Conservation (phyloP, 2,329 filamentous ascomycete species). For the Tolypocladium tropicale region DNA sequence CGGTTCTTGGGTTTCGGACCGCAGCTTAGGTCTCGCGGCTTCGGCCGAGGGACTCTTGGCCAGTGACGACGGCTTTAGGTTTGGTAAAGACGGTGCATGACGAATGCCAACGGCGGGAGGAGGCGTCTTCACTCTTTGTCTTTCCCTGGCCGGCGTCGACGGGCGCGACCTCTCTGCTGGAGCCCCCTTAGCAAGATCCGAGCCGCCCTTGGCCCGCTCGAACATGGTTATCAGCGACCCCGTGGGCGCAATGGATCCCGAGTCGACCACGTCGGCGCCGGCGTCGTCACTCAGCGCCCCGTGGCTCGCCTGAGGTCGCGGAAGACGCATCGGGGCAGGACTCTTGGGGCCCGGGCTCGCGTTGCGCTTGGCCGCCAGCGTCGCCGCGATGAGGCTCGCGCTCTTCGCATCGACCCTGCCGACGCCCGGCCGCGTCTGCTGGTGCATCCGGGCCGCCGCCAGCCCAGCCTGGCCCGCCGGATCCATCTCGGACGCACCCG, state of each 20-base stretch:
- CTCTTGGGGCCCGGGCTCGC: constrained; percentile 26
- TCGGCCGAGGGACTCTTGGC: background rate
- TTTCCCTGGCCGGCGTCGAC: no score
- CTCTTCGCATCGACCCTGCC: constrained; percentile 31
- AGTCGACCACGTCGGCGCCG: constrained; percentile 28
- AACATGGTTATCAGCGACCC: constrained; percentile 59
- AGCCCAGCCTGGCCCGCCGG: background rate
- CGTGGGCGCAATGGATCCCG: constrained; percentile 49
- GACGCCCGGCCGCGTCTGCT: constrained; percentile 10
- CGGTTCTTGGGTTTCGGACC: constrained; percentile 11
- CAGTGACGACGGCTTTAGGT: background rate
- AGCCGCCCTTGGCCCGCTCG: constrained; percentile 36
- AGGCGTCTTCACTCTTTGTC: no score
- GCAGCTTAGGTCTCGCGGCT: constrained; percentile 15
- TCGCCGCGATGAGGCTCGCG: constrained; percentile 46
- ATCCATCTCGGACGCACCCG: background rate
- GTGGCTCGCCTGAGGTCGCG: constrained; percentile 18
- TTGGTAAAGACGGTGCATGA: constrained; percentile 3
- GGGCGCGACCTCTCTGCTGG: constrained; percentile 11
- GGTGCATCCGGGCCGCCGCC: constrained; percentile 13
- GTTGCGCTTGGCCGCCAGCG: constrained; percentile 45
- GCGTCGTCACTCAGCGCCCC: constrained; percentile 17
- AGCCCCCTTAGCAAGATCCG: constrained; percentile 23
- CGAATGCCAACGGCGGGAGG: constrained; percentile 1
- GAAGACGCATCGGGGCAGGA: constrained; percentile 5